Base-by-base conservation (phyloP, 2,329 filamentous ascomycete species). In the Colletotrichum plurivorum region DNA sequence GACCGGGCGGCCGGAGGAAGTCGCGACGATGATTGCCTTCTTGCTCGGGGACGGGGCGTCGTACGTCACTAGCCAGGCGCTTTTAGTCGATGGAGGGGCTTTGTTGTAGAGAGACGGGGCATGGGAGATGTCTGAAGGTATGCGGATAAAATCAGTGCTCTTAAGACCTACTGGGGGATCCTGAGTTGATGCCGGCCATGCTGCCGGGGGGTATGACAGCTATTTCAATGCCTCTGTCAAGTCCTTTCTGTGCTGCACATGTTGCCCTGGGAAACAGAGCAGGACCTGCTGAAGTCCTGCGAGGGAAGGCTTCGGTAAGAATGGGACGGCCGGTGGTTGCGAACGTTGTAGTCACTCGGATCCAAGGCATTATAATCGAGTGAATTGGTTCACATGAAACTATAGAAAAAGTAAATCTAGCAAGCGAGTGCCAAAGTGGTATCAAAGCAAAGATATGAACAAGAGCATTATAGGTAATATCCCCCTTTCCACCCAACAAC, bases 1-100 rank as follows among this genome's bases (percentile, higher is more conserved):
- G 27, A 68, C 69, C 4, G 76, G 76, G 1, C 31, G 72, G 39
- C 75, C 76, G 0, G 72, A 74, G n/a, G 76, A 78, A 49, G 75
- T 78, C 9, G 76, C 76, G 0, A 51, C 63, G 1, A 46, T 77
- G 27, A 74, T 76, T 63, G 73, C 73, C 1, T 78, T 77, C 41
- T 48, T 78, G 6, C 55, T 78, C 1, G 73, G 75, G 2, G 73
- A 75, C 12, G 76, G 75, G 4, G 57, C 73, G 0, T 73, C 71
- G 15, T 78, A 75, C 39, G 73, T 78, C 15, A 75, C 74, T 0
- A 76, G 76, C 0, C 72, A 73, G 4, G 64, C 72, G 3, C 69
- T 75, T n/a, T 71, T 73, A 16, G 66, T 78, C 1, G 76, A 77
- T 55, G 75, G 75, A 3, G 75, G 75, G 1, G 27, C 51, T 15